A percentile compares a stretch with the other conserved stretches of the same genome.
Conservation (phyloP, 2,329 filamentous ascomycete genomes). For the Pyricularia sp. region DNA sequence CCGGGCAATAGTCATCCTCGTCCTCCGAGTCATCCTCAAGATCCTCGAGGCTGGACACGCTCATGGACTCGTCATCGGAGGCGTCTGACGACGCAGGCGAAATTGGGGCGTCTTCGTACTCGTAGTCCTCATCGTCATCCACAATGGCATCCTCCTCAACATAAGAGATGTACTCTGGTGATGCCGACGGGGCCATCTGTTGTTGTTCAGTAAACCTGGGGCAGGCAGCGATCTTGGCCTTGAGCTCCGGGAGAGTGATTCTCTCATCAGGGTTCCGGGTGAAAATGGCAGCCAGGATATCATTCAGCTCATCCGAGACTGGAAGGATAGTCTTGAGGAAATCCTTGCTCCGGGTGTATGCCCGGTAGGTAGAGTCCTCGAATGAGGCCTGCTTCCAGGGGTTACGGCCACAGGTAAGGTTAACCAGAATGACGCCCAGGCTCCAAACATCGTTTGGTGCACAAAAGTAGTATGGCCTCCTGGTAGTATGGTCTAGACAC, state of each 20-base stretch:
- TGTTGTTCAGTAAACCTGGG: conserved; percentile 50
- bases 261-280: conserved; percentile 71
- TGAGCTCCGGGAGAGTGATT: conserved; percentile 70
- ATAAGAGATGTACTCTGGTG: conserved; percentile 34
- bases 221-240: conserved; percentile 64
- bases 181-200: conserved; percentile 24
- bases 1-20: conserved; percentile 33
- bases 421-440: conserved; percentile 94
- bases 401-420: conserved; percentile 94
- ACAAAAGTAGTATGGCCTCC: conserved; percentile 72
- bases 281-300: conserved; percentile 78
- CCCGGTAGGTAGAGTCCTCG: conserved; percentile 90
- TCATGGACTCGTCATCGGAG: conserved; percentile 25
- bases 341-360: conserved; percentile 69
- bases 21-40: conserved; percentile 35
- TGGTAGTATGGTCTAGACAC: conserved; percentile 67
- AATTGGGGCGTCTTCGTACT: conserved; percentile 28
- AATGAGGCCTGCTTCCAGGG: conserved; percentile 94
- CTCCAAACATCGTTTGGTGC: conserved; percentile 97
- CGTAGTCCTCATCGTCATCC: conserved; percentile 22
- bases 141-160: conserved; percentile 30
- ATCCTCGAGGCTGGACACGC: conserved; percentile 21
- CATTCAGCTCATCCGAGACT: conserved; percentile 76
- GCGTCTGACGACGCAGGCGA: conserved; percentile 33
- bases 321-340: conserved; percentile 91